phyloP scores from a whole-genome alignment of 805 yeast genomes.

The Ogataea ganodermae region DNA sequence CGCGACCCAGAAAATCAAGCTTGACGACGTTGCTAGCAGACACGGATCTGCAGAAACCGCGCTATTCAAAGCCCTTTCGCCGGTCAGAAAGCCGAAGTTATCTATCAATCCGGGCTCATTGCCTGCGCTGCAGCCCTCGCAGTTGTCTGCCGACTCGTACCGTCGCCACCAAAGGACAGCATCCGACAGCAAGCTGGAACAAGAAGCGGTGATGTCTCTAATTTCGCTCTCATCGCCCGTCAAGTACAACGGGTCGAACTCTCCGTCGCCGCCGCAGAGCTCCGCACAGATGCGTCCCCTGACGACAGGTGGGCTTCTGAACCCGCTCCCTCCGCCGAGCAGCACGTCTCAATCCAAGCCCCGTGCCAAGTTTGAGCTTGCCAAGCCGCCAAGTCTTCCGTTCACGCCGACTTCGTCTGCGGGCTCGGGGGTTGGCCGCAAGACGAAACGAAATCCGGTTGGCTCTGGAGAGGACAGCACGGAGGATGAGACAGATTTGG shows the following conservation, averaged over 20 bases:
- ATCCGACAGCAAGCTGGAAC: conserved; percentile 41
- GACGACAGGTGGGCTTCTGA: conserved; percentile 6
- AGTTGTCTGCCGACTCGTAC: conserved; percentile 1
- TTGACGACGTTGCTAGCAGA: conserved; percentile 34
- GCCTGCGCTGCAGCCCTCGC: conserved; percentile 4
- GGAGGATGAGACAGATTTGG: conserved; percentile 24
- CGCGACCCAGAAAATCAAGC: conserved; percentile 13
- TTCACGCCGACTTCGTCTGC: conserved; percentile 2
- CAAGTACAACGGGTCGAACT: conserved; percentile 34
- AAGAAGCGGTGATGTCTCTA: conserved; percentile 56
- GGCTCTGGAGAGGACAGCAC: conserved; percentile 9
- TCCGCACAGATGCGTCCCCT: conserved; percentile 11
- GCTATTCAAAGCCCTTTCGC: conserved; percentile 27
- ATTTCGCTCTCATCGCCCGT: conserved; percentile 57
- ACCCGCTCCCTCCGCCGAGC: conserved; percentile 7
- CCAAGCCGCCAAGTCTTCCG: conserved; percentile 14
- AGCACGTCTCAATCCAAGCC: background rate
- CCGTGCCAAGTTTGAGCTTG: conserved; percentile 3
- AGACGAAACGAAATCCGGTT: background rate
- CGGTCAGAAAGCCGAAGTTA: conserved; percentile 22
- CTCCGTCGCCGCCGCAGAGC: conserved; percentile 23
- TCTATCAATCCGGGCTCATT: conserved; percentile 10
- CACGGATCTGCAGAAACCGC: conserved; percentile 31
- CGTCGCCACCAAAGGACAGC: conserved; percentile 16
- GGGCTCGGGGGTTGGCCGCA: background rate